Evolutionary conservation across 306 rosid genomes (phyloP), one percentile per base, ranked within the genome.

Genomic region (Heteromeles arbutifolia): DNA sequence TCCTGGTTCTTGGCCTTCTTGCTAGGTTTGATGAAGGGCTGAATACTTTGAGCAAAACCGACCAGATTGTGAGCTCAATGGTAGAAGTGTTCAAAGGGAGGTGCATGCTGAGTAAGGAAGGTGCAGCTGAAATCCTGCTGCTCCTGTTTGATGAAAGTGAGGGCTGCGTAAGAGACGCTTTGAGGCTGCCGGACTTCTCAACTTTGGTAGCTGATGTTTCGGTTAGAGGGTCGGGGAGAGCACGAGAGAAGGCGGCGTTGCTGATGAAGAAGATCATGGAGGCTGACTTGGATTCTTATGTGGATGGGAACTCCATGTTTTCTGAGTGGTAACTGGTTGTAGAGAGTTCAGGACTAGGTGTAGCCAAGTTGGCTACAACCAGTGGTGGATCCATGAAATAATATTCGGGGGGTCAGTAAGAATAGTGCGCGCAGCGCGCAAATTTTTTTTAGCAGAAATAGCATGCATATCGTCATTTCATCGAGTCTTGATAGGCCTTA

Each of bases 61-160:
- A 81, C 9, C 65, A 69, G 37, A 82, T 94, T 26, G 79, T 90
- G 24, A 69, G 65, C 57, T 41, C 65, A 1, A 78, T 94, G 97
- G 70, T 86, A 26, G 69, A 70, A 26, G 96, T 90, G 80, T 44
- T 94, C 79, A 86, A 80, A 79, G 78, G 90, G 45, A 87, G 93
- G 87, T 87, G 93, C 64, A 79, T 87, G 91, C 37, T 86, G 86
- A 86, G 97, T 34, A 91, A 91, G 62, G 98, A 94, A 53, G 97
- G 97, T 4, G 95, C 91, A 8, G 77, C 85, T 15, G 97, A 94
- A 67, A 86, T 94, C 29, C 96, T 91, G 56, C 52, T 85, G 31
- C 81, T 89, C 22, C 88, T 94, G 39, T 91, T 91, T 21, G 91
- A 94, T 18, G 97, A 91, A 13, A 88, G 89, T 48, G 91, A 91